Conservation (phyloP, 2,329 filamentous ascomycete genomes). For the Chrysoporthe austroafricana region DNA sequence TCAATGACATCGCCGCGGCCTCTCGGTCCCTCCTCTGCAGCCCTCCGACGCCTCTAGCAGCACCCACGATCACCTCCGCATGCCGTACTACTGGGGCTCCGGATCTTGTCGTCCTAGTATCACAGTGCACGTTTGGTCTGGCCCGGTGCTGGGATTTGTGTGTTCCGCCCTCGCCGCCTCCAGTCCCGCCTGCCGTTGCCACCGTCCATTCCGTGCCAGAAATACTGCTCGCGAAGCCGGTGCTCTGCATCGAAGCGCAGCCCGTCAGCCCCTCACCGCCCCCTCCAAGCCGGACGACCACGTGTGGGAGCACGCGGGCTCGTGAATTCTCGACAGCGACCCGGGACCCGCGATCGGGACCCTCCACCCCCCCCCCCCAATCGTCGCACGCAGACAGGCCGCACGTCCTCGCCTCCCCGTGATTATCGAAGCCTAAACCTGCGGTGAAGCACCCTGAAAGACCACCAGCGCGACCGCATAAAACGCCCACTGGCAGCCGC, state of each 20-base stretch:
- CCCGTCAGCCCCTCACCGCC: slow-evolving; percentile 4
- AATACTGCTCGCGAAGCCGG: slow-evolving; percentile 14
- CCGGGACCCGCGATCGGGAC: slow-evolving; percentile 1
- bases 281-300: background rate
- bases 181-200: slow-evolving; percentile 7
- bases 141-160: slow-evolving; percentile 40
- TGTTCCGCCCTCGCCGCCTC: slow-evolving; percentile 38
- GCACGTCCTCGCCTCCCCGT: background rate
- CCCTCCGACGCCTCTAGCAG: slow-evolving; percentile 47
- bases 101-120: slow-evolving; percentile 53
- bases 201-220: slow-evolving; percentile 17
- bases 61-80: slow-evolving; percentile 51
- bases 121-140: slow-evolving; percentile 57
- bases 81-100: slow-evolving; percentile 53
- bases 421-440: slow-evolving; percentile 8
- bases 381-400: slow-evolving; percentile 8
- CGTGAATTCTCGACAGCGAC: slow-evolving; percentile 3
- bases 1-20: slow-evolving; percentile 25
- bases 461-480: background rate
- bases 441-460: background rate
- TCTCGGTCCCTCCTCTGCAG: slow-evolving; percentile 44
- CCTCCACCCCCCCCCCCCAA: background rate
- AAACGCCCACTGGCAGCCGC: slow-evolving; percentile 8
- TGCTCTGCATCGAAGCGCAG: slow-evolving; percentile 15
- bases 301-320: background rate